Percentiles rank a stretch among this genome's conserved stretches.
These are phyloP conservation scores for Penicillium sp. DNA, from an alignment of 2,329 filamentous ascomycete genomes.

Conservation along the genomic window DNA sequence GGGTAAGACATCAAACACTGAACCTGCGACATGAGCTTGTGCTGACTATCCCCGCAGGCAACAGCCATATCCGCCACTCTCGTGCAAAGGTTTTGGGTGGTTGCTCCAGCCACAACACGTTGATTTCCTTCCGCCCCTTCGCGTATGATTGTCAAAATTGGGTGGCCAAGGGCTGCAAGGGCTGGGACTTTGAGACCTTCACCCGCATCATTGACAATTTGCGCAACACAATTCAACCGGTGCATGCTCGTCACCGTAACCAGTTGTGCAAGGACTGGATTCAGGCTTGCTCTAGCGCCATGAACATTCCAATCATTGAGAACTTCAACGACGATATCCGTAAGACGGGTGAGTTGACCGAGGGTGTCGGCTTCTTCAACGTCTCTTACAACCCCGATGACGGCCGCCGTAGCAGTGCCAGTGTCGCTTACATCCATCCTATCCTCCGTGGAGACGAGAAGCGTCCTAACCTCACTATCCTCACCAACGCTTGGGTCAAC, in stretches of 20 bases:
- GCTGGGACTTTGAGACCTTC: slow-evolving; percentile 84
- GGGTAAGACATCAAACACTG: slow-evolving; percentile 46
- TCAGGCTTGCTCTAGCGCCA: slow-evolving; percentile 71
- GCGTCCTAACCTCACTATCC: slow-evolving; percentile 77
- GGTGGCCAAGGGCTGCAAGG: slow-evolving; percentile 76
- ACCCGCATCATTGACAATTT: slow-evolving; percentile 79
- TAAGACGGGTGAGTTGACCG: slow-evolving; percentile 67
- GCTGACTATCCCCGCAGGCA: slow-evolving; percentile 55
- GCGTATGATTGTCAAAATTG: slow-evolving; percentile 84
- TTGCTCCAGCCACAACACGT: slow-evolving; percentile 90
- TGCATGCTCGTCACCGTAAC: slow-evolving; percentile 81
- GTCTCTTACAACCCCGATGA: slow-evolving; percentile 89
- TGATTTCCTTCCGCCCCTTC: slow-evolving; percentile 90
- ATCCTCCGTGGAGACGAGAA: slow-evolving; percentile 80
- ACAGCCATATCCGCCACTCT: slow-evolving; percentile 88
- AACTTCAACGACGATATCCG: slow-evolving; percentile 87
- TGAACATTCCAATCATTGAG: slow-evolving; percentile 75
- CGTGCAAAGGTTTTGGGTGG: slow-evolving; percentile 89
- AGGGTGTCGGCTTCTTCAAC: slow-evolving; percentile 85
- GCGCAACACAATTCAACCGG: slow-evolving; percentile 85
- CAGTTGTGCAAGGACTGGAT: slow-evolving; percentile 92
- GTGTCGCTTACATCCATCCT: slow-evolving; percentile 89
- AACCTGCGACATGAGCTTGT: neutral
- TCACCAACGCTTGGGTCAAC: slow-evolving; percentile 86
- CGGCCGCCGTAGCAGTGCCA: slow-evolving; percentile 78